Conservation (phyloP, 1,139 yeast genomes). For the Taiozyma sp. region DNA sequence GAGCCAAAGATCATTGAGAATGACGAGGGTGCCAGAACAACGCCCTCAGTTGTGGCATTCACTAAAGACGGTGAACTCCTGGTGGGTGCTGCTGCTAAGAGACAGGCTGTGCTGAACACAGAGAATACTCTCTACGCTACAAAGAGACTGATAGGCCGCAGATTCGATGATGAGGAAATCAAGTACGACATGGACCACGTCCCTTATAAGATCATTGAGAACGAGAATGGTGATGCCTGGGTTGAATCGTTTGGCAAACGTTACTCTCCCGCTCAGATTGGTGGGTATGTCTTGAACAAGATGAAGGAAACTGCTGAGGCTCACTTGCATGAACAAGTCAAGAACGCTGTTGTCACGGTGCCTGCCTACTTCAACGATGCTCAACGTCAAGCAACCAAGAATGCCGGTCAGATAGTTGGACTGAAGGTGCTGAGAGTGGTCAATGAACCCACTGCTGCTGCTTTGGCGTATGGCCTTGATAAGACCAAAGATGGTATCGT, state of each 20-base stretch:
- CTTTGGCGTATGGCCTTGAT: conserved; percentile 68
- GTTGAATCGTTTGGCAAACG: conserved; percentile 27
- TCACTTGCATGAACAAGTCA: conserved; percentile 36
- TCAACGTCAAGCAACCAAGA: conserved; percentile 74
- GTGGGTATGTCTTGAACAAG: conserved; percentile 45
- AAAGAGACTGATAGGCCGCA: conserved; percentile 68
- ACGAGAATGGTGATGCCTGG: conserved; percentile 61
- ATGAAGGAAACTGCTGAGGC: conserved; percentile 56
- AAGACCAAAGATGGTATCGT: conserved; percentile 56
- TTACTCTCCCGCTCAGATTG: conserved; percentile 54
- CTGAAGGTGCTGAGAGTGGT: conserved; percentile 64
- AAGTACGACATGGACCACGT: conserved; percentile 52
- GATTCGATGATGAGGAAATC: conserved; percentile 58
- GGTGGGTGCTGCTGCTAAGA: conserved; percentile 62
- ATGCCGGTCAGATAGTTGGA: conserved; percentile 65
- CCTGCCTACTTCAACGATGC: conserved; percentile 81
- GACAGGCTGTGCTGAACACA: conserved; percentile 64
- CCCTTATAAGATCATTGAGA: conserved; percentile 52
- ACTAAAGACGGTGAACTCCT: conserved; percentile 37
- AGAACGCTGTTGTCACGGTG: conserved; percentile 71
- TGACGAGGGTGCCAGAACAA: conserved; percentile 63
- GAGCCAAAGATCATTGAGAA: conserved; percentile 59
- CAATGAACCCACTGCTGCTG: conserved; percentile 82
- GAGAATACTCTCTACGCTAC: conserved; percentile 72
- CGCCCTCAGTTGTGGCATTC: conserved; percentile 71